A percentile compares a stretch with the other conserved stretches of the same genome.
These are phyloP conservation scores for Sporobolomyces phaffii DNA, from an alignment of 768 basidiomycete species.

Conservation along the genomic window DNA sequence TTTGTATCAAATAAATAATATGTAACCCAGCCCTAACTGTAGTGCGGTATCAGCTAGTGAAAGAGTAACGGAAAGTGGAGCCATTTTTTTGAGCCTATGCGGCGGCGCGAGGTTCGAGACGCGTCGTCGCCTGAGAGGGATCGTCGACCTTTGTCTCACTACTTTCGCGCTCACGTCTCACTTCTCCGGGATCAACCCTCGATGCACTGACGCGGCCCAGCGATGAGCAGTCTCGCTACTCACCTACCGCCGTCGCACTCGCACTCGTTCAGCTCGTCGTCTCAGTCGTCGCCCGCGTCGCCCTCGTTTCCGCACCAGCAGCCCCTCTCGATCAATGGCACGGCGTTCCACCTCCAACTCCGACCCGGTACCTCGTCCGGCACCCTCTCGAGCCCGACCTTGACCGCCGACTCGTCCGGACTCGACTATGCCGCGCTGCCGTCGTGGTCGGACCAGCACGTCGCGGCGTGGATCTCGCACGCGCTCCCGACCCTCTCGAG, in stretches of 20 bases:
- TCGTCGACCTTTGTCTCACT: slow-evolving; percentile 1
- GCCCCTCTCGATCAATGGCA: slow-evolving; percentile 16
- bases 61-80: too few species aligned
- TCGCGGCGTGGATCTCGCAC: slow-evolving; percentile 68
- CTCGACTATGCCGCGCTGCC: slow-evolving; percentile 44
- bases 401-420: background rate
- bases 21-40: too few species aligned
- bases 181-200: background rate
- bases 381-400: background rate
- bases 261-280: background rate
- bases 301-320: slow-evolving; percentile 20
- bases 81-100: too few species aligned
- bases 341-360: slow-evolving; percentile 12
- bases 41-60: too few species aligned
- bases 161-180: background rate
- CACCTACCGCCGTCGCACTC: background rate
- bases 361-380: slow-evolving; percentile 17
- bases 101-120: too few species aligned
- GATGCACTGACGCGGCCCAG: background rate
- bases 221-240: background rate
- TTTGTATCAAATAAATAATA: too few species aligned
- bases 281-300: slow-evolving; percentile 16
- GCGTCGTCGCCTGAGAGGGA: too few species aligned
- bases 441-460: slow-evolving; percentile 46
- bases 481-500: slow-evolving; percentile 14